Conservation (phyloP, 1,284 basidiomycete genomes). For the Flammula alnicola region DNA sequence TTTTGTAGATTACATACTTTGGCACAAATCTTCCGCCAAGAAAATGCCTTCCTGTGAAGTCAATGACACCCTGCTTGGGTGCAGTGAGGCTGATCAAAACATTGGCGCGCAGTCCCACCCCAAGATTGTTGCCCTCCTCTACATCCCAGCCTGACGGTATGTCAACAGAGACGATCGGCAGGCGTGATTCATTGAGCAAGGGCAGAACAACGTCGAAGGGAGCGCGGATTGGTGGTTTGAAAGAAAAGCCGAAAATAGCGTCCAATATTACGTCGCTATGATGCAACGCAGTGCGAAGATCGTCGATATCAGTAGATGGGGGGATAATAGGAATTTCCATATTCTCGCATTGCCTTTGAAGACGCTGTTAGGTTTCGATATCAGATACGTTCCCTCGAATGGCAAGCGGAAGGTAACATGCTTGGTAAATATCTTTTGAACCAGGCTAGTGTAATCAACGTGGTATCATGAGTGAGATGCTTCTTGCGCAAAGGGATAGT, state of each 20-base stretch:
- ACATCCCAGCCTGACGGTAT: constrained; percentile 98
- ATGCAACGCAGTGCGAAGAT: constrained; percentile 57
- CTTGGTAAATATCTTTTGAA: constrained; percentile 88
- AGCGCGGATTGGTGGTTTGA: constrained; percentile 84
- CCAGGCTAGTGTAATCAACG: constrained; percentile 58
- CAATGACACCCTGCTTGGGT: constrained; percentile 86
- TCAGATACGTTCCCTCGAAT: neutral
- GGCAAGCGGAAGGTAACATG: constrained; percentile 28
- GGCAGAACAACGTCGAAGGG: constrained; percentile 85
- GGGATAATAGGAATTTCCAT: constrained; percentile 78
- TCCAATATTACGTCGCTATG: constrained; percentile 89
- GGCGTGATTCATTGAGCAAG: constrained; percentile 63
- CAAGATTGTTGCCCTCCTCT: constrained; percentile 70
- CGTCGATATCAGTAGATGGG: constrained; percentile 50
- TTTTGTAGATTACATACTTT: constrained; percentile 55
- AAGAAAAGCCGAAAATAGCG: constrained; percentile 98
- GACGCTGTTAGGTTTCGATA: constrained; percentile 49
- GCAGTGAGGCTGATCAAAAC: constrained; percentile 92
- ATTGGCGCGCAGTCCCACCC: constrained; percentile 68
- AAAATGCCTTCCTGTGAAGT: constrained; percentile 86
- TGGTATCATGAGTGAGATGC: neutral
- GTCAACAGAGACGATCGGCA: constrained; percentile 91
- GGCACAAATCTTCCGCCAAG: constrained; percentile 92
- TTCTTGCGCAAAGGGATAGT: constrained; percentile 14
- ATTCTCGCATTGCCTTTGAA: constrained; percentile 88